phyloP scores from a whole-genome alignment of 75 land plant species.

The Azolla pinnata region DNA sequence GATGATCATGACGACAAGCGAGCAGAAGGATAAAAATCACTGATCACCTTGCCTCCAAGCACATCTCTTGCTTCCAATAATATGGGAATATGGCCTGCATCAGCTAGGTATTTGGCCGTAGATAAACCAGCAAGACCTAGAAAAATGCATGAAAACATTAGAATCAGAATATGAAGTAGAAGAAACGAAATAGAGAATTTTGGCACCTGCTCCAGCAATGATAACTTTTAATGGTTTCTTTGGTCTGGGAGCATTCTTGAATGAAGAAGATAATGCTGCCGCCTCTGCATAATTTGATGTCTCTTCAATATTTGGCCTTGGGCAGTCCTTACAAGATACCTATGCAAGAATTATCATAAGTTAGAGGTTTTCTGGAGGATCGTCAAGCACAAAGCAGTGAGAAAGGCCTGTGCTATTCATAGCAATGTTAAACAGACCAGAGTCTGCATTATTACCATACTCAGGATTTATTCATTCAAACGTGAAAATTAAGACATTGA shows the following conservation, averaged over 20 bases:
- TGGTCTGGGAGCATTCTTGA: slow-evolving; percentile 53
- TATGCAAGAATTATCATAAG: too few relatives aligned
- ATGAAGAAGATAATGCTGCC: slow-evolving; percentile 56
- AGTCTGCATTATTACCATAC: not conserved
- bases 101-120: slow-evolving; percentile 93
- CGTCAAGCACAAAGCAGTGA: not conserved
- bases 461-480: not conserved
- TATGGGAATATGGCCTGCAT: slow-evolving; percentile 92
- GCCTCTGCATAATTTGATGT: slow-evolving; percentile 78
- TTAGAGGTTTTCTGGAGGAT: not conserved
- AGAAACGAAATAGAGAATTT: not conserved
- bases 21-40: too few relatives aligned
- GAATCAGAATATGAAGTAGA: not conserved
- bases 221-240: slow-evolving; percentile 64
- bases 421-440: not conserved
- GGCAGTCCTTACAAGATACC: slow-evolving; percentile 72
- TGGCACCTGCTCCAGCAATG: slow-evolving; percentile 91
- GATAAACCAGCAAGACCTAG: slow-evolving; percentile 92
- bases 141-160: not conserved
- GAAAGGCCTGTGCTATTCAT: not conserved
- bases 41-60: slow-evolving; percentile 97
- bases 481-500: not conserved
- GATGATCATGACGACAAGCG: too few relatives aligned
- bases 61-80: slow-evolving; percentile 93
- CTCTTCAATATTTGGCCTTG: slow-evolving; percentile 76